These are phyloP conservation scores for Acer campestre DNA, from an alignment of 345 rosid species.

Conservation along the genomic window DNA sequence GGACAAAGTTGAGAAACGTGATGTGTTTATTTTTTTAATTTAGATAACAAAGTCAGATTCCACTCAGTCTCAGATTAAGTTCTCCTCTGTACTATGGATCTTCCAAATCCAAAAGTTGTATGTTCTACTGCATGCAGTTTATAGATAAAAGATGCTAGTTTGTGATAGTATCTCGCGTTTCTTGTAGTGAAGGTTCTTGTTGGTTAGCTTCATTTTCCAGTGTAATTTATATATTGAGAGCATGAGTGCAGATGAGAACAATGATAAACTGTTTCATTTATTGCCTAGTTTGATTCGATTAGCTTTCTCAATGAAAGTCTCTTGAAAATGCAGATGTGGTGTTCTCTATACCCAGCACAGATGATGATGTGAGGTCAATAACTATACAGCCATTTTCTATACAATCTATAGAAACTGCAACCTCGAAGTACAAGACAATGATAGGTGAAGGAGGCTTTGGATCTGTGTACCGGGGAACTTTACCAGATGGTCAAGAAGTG, in stretches of 20 bases:
- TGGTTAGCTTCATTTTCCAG: neutral
- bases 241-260: neutral
- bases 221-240: too few relatives aligned
- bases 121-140: neutral
- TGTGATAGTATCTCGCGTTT: neutral
- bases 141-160: neutral
- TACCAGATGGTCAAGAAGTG: slow-evolving; percentile 53
- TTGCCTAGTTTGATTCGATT: neutral
- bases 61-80: neutral
- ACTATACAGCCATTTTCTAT: slow-evolving; percentile 45
- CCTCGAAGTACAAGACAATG: slow-evolving; percentile 45
- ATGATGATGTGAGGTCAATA: slow-evolving; percentile 46
- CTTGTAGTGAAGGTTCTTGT: neutral
- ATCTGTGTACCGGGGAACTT: slow-evolving; percentile 51
- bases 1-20: neutral
- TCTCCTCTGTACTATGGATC: neutral
- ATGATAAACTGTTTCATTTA: neutral
- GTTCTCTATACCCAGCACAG: slow-evolving; percentile 45
- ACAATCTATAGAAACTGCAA: slow-evolving; percentile 47
- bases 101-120: neutral
- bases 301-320: slow-evolving; percentile 17
- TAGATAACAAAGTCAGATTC: neutral
- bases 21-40: neutral
- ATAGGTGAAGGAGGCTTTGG: slow-evolving; percentile 66
- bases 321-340: slow-evolving; percentile 46